Evolutionary conservation across 441 rosid species (phyloP), one percentile per base, ranked within the genome.

Genomic region (Adansonia madagascariensis): DNA sequence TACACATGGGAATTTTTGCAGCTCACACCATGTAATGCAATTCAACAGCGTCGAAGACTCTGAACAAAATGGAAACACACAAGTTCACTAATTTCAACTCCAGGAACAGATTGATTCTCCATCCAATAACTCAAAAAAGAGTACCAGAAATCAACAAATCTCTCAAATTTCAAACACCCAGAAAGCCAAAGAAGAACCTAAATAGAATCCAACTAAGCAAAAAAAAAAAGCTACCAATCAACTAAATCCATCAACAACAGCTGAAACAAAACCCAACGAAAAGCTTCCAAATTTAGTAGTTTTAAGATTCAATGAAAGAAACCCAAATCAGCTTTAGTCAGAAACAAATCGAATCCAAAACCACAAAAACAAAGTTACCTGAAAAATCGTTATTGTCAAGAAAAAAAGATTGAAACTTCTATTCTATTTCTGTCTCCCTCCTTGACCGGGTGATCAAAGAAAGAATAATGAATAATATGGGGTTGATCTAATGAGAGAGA

Each of bases 1-100:
- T 87, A 84, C 93, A 88, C 88, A 87, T 88, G 90, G 82, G 82
- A 74, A 3, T 44, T 14, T 66, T 65, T 79, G 35, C 50, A 41
- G 80, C 81, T 83, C 84, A 80, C 39, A 60, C 77, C 80, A 76
- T 41, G 66, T 20, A 71, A 35, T 35, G 41, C 41, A 74, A 72
- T 96, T 96, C 85, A 75, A 53, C 68, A 75, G 56, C 47, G 22
- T 14, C 35, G 8, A 59, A 49, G 53, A 52, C 18, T 59, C 61
- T 18, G 39, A 7, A 75, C 80, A 73, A 80, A 78, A 44, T 46
- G 55, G 52, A 49, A 7, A 59, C 71, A 70, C 43, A 61, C 80
- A 73, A 83, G 69, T 77, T 74, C 78, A 73, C 74, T 55, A 63
- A 53, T 43, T 55, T 60, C 74, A 73, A 52, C 61, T 77, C 64